These are phyloP conservation scores for Inosperma sp. DNA, from an alignment of 768 basidiomycete species.

Conservation along the genomic window DNA sequence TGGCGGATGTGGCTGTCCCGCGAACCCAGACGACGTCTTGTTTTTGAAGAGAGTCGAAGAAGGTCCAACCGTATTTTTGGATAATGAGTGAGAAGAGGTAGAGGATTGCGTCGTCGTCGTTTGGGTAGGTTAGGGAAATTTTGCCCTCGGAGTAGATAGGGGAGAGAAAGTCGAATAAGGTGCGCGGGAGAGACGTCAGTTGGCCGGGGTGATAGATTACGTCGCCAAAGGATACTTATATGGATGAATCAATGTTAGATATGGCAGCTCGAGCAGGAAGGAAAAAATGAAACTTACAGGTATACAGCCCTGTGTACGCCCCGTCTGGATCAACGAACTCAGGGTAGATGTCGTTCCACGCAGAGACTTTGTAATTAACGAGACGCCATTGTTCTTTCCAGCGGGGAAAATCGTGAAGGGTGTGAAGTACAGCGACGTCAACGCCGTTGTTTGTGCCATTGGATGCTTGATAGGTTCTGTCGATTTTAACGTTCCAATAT, in stretches of 20 bases:
- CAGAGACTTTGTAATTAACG: slow-evolving; percentile 21
- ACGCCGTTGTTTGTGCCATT: slow-evolving; percentile 14
- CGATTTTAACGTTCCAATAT: slow-evolving; percentile 19
- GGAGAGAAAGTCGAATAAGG: slow-evolving; percentile 15
- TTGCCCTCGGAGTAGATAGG: slow-evolving; percentile 13
- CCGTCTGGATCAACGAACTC: slow-evolving; percentile 24
- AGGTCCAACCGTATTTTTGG: slow-evolving; percentile 21
- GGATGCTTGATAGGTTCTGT: slow-evolving; percentile 12
- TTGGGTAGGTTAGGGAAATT: slow-evolving; percentile 24
- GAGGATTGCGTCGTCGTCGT: slow-evolving; percentile 28
- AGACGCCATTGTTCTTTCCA: slow-evolving; percentile 21
- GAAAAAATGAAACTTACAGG: slow-evolving; percentile 15
- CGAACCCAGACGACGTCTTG: slow-evolving; percentile 22
- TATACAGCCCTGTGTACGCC: slow-evolving; percentile 20
- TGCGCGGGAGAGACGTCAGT: too few species aligned
- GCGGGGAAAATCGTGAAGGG: slow-evolving; percentile 20
- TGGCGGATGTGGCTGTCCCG: slow-evolving; percentile 23
- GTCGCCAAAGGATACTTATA: slow-evolving; percentile 22
- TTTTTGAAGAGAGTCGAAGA: slow-evolving; percentile 15
- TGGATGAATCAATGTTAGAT: background rate
- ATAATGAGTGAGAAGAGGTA: slow-evolving; percentile 23
- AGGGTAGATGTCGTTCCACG: slow-evolving; percentile 24
- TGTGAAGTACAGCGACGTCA: slow-evolving; percentile 23
- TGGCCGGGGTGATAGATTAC: slow-evolving; percentile 22
- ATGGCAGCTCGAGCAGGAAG: background rate